These are phyloP conservation scores for Cryptococcus deneoformans DNA, from an alignment of 1,284 basidiomycete genomes.

Conservation along the genomic window DNA sequence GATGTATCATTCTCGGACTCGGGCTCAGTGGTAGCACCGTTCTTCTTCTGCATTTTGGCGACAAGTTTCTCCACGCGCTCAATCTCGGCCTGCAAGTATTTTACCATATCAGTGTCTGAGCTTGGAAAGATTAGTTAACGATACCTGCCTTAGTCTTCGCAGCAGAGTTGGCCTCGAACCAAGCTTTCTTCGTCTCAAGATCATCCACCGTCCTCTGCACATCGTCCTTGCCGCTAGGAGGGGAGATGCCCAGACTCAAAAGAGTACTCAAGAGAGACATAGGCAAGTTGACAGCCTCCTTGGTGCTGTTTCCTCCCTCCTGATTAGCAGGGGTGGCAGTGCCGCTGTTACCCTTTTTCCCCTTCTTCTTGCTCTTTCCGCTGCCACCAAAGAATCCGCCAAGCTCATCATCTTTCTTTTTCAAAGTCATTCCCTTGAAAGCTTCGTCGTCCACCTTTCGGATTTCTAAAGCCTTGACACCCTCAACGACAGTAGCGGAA, in stretches of 20 bases:
- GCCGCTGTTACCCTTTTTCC: constrained; percentile 46
- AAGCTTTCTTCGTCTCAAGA: constrained; percentile 89
- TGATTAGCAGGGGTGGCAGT: constrained; percentile 43
- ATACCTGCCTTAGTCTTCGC: constrained; percentile 50
- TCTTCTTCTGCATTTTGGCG: constrained; percentile 53
- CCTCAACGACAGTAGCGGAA: constrained; percentile 55
- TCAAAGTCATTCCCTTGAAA: constrained; percentile 68
- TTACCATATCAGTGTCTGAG: constrained; percentile 41
- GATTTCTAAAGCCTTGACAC: constrained; percentile 79
- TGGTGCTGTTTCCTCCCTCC: constrained; percentile 18
- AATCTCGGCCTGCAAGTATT: constrained; percentile 70
- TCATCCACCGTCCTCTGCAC: constrained; percentile 82
- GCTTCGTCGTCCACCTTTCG: constrained; percentile 71
- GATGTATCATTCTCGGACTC: constrained; percentile 20
- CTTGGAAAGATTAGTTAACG: not conserved
- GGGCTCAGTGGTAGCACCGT: constrained; percentile 26
- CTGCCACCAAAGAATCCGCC: constrained; percentile 54
- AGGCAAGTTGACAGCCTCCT: constrained; percentile 67
- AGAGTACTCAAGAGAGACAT: constrained; percentile 84
- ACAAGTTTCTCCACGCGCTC: constrained; percentile 61
- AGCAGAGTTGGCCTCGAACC: constrained; percentile 72
- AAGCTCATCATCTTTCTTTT: constrained; percentile 87
- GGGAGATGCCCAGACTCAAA: constrained; percentile 82
- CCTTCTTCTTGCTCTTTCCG: constrained; percentile 53
- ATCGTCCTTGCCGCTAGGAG: constrained; percentile 75